A percentile compares a stretch with the other conserved stretches of the same genome.
These are phyloP conservation scores for Fremontodendron californicum DNA, from an alignment of 345 rosid species.

Conservation along the genomic window DNA sequence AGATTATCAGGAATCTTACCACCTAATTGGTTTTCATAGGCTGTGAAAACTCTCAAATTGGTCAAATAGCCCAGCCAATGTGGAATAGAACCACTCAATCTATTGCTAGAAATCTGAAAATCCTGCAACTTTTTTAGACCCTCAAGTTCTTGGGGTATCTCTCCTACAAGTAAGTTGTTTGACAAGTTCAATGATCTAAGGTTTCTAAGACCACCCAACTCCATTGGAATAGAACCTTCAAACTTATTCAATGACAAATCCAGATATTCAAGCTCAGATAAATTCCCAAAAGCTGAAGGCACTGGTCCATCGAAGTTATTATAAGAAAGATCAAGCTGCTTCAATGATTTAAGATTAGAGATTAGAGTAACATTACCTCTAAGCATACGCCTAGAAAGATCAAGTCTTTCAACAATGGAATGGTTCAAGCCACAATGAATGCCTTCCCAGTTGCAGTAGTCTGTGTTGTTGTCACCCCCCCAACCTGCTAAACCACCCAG, in stretches of 20 bases:
- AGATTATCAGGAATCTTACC: slow-evolving; percentile 69
- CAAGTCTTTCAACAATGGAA: slow-evolving; percentile 65
- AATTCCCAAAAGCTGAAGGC: slow-evolving; percentile 58
- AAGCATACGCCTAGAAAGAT: slow-evolving; percentile 75
- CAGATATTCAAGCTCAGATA: slow-evolving; percentile 63
- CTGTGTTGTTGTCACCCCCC: slow-evolving; percentile 60
- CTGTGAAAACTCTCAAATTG: slow-evolving; percentile 52
- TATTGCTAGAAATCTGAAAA: slow-evolving; percentile 66
- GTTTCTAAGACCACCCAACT: slow-evolving; percentile 52
- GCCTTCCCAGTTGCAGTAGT: slow-evolving; percentile 78
- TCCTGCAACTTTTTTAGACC: slow-evolving; percentile 57
- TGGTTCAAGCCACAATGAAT: slow-evolving; percentile 56
- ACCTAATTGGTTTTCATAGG: slow-evolving; percentile 56
- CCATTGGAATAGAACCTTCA: slow-evolving; percentile 58
- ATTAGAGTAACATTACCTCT: slow-evolving; percentile 65
- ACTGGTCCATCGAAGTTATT: slow-evolving; percentile 66
- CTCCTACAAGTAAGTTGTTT: slow-evolving; percentile 63
- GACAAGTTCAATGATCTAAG: slow-evolving; percentile 59
- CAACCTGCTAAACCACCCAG: slow-evolving; percentile 69
- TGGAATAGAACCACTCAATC: slow-evolving; percentile 69
- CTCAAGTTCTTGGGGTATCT: slow-evolving; percentile 55
- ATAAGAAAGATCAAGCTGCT: slow-evolving; percentile 55
- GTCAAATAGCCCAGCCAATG: slow-evolving; percentile 64
- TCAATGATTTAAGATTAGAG: slow-evolving; percentile 67
- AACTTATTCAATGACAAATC: slow-evolving; percentile 77